Percentiles rank a stretch among this genome's conserved stretches.
These are phyloP conservation scores for Metarhizium album DNA, from an alignment of 2,329 filamentous ascomycete species.

Conservation along the genomic window DNA sequence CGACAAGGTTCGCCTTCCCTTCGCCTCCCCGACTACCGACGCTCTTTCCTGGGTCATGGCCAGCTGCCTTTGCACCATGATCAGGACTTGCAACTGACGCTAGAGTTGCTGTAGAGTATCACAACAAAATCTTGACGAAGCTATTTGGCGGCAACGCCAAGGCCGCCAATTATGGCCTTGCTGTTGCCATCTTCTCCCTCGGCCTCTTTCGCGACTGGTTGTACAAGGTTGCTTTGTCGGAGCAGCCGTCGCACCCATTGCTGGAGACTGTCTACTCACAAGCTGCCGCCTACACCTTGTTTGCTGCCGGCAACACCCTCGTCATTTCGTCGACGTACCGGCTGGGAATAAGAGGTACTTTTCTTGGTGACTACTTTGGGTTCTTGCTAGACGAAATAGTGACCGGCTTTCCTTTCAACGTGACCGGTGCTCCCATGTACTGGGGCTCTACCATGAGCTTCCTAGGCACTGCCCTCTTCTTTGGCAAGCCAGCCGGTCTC, in stretches of 20 bases:
- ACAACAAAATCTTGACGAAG: constrained; percentile 78
- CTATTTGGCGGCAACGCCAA: constrained; percentile 70
- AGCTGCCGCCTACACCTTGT: constrained; percentile 58
- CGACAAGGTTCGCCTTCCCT: constrained; percentile 51
- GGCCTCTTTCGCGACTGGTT: constrained; percentile 81
- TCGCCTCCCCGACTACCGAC: neutral
- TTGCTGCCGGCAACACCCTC: constrained; percentile 68
- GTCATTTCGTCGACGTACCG: constrained; percentile 86
- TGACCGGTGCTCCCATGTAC: constrained; percentile 91
- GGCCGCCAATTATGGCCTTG: constrained; percentile 81
- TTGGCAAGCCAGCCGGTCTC: constrained; percentile 78
- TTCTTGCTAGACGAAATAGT: constrained; percentile 95
- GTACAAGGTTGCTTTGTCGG: constrained; percentile 73
- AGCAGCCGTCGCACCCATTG: constrained; percentile 63
- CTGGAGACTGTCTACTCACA: constrained; percentile 51
- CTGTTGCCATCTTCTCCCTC: constrained; percentile 79
- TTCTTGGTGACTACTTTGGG: constrained; percentile 96
- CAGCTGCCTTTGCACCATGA: constrained; percentile 9
- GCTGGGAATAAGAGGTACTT: constrained; percentile 89
- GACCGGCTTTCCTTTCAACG: constrained; percentile 90
- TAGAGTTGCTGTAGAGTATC: constrained; percentile 58
- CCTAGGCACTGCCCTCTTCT: constrained; percentile 73
- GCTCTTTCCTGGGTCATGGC: neutral
- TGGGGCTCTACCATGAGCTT: constrained; percentile 90
- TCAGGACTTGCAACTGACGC: constrained; percentile 10